phyloP scores from a whole-genome alignment of 192 early-diverging fungal genomes.

The Entomortierella lignicola region DNA sequence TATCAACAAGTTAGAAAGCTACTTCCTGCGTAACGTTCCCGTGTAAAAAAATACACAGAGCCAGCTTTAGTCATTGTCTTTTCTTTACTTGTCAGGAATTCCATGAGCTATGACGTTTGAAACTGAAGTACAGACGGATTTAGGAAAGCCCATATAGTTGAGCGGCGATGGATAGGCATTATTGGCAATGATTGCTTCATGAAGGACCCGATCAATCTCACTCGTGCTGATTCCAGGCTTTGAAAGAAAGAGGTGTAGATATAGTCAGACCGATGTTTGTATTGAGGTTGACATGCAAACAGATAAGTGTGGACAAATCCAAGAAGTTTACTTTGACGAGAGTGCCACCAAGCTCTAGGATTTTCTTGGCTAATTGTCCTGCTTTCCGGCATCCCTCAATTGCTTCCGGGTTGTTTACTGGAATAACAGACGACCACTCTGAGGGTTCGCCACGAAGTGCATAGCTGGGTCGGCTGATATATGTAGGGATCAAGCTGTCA shows the following conservation, averaged over 20 bases:
- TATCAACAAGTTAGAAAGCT: background rate
- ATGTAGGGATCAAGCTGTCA: constrained; percentile 45
- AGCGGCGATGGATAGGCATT: constrained; percentile 95
- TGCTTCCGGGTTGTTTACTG: constrained; percentile 50
- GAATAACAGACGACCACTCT: constrained; percentile 56
- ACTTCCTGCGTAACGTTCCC: too few species aligned
- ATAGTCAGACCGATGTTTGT: background rate
- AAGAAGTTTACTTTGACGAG: constrained; percentile 59
- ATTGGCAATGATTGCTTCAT: constrained; percentile 91
- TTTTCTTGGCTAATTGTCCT: constrained; percentile 66
- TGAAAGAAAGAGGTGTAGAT: constrained; percentile 7
- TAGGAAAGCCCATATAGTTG: constrained; percentile 97
- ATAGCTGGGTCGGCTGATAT: constrained; percentile 69
- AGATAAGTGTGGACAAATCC: background rate
- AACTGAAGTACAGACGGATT: constrained; percentile 88
- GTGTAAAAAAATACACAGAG: too few species aligned
- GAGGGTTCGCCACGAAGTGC: constrained; percentile 65
- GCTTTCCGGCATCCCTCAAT: constrained; percentile 60
- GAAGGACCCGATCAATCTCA: constrained; percentile 94
- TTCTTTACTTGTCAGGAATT: constrained; percentile 83
- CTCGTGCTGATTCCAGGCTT: constrained; percentile 85
- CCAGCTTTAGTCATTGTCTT: background rate
- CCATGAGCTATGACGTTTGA: constrained; percentile 93
- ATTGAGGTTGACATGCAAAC: too few species aligned
- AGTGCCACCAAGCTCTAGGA: constrained; percentile 64